These are phyloP conservation scores for Aplosporella prunicola DNA, from an alignment of 2,329 filamentous ascomycete species.

Conservation along the genomic window DNA sequence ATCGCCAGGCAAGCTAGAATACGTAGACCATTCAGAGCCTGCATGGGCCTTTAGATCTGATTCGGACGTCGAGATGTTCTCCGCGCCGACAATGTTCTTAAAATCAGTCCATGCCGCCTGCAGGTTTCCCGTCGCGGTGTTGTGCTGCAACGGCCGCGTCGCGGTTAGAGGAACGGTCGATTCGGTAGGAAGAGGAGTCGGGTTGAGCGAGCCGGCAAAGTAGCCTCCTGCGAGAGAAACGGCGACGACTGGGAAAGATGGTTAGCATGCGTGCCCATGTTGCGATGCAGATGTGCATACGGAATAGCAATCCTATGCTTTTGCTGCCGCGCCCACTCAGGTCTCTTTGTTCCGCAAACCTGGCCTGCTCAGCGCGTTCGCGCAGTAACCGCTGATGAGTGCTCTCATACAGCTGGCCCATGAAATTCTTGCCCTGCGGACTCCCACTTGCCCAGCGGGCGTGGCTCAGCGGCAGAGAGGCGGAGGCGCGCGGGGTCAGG, in stretches of 20 bases:
- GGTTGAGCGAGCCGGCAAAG: slow-evolving; percentile 44
- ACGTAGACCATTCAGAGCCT: slow-evolving; percentile 56
- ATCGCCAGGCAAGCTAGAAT: slow-evolving; percentile 33
- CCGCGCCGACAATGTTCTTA: slow-evolving; percentile 50
- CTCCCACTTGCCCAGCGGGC: slow-evolving; percentile 1
- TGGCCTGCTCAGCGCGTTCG: slow-evolving; percentile 48
- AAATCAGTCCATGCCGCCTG: slow-evolving; percentile 58
- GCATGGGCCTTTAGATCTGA: slow-evolving; percentile 48
- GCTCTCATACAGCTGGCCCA: slow-evolving; percentile 53
- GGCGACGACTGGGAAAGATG: slow-evolving; percentile 37
- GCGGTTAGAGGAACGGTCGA: slow-evolving; percentile 49
- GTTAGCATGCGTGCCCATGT: not conserved
- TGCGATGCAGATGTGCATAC: slow-evolving; percentile 1
- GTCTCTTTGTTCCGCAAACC: slow-evolving; percentile 37
- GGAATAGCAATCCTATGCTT: slow-evolving; percentile 4
- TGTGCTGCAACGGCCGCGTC: slow-evolving; percentile 39
- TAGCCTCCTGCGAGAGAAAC: slow-evolving; percentile 46
- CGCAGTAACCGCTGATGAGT: slow-evolving; percentile 48
- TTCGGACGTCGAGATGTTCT: slow-evolving; percentile 51
- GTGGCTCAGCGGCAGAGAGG: not conserved
- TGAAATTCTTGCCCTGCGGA: slow-evolving; percentile 40
- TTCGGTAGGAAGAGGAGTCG: slow-evolving; percentile 36
- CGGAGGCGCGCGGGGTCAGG: slow-evolving; percentile 4
- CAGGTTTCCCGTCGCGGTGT: slow-evolving; percentile 47
- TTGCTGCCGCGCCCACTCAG: slow-evolving; percentile 20